These are phyloP conservation scores for Penicillium sp. DNA, from an alignment of 2,329 filamentous ascomycete genomes.

Conservation along the genomic window DNA sequence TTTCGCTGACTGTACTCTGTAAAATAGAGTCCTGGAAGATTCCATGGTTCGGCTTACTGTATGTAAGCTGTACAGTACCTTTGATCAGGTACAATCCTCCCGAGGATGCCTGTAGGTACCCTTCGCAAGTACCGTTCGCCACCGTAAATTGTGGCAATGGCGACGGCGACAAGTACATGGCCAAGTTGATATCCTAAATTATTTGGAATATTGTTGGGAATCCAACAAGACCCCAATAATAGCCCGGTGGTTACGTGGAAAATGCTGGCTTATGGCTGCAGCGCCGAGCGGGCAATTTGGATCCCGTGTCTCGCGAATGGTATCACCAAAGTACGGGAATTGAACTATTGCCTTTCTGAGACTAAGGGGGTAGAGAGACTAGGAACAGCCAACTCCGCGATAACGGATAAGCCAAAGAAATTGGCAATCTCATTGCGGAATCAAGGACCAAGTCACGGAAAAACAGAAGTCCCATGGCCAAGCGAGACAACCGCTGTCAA, in stretches of 20 bases:
- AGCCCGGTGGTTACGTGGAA: neutral
- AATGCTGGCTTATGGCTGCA: neutral
- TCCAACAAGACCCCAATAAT: neutral
- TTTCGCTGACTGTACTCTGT: neutral
- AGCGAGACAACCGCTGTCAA: conserved; percentile 17
- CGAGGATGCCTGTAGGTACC: neutral
- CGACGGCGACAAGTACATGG: too few relatives aligned
- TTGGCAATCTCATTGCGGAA: too few relatives aligned
- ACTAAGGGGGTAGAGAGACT: neutral
- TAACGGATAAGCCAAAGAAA: neutral
- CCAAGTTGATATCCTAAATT: too few relatives aligned
- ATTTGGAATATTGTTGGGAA: neutral
- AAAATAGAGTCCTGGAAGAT: neutral
- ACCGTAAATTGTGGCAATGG: neutral
- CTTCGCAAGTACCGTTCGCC: neutral
- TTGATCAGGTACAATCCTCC: neutral
- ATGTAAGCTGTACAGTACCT: neutral
- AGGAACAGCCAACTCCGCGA: neutral
- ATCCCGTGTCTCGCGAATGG: neutral
- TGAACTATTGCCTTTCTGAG: neutral
- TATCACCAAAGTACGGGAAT: neutral
- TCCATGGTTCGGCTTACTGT: neutral
- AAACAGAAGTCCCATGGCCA: neutral
- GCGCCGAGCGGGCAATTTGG: neutral
- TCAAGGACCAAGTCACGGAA: too few relatives aligned